Evolutionary conservation across 257 asterid species (phyloP), one percentile per base, ranked within the genome.

Genomic region (Solanum sejunctum): DNA sequence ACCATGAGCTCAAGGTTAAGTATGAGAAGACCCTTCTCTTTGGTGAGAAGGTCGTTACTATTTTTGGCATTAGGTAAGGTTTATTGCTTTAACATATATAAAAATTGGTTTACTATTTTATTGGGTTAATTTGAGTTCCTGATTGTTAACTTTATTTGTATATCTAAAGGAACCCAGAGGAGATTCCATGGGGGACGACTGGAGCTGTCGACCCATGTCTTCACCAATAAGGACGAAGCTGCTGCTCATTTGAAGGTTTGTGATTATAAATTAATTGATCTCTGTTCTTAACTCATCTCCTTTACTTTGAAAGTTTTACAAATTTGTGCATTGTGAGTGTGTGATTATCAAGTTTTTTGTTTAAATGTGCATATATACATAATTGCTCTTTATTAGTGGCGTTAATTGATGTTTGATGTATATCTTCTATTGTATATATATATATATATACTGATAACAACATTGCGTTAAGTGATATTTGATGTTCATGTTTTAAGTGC

Each of bases 191-290:
- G 98, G 95, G 88, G 12, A 89, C 90, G 86, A 90, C 93, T 26
- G 26, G 26, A 26, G 26, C 26, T 26, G 26, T 26, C 26, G 26
- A 26, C 1, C 26, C 26, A 26, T 54, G 98, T 94, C 70, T 95
- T 95, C 71, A 95, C 99, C 1, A 97, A 95, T 84, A 87, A 91
- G 90, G 97, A 91, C 60, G 93, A 95, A 86, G 97, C 97, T 87
- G 95, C 98, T 70, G 97, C 97, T 23, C 97, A 95, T 86, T 55
- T 93, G 86, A 94, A 93, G 98, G 97, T 94, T 84, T 56, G 73
- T 16, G 18, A 78, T 78, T 20, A 28, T 52, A 18, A 52, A 15
- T 9, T 17, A 52, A 10, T 78, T 8, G n/a, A 49, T 26, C 39
- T 66, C 49, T 41, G 56, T 17, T 81, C 12, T 36, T 26, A 36